These are phyloP conservation scores for Erodium trifolium DNA, from an alignment of 441 rosid genomes.

Conservation along the genomic window DNA sequence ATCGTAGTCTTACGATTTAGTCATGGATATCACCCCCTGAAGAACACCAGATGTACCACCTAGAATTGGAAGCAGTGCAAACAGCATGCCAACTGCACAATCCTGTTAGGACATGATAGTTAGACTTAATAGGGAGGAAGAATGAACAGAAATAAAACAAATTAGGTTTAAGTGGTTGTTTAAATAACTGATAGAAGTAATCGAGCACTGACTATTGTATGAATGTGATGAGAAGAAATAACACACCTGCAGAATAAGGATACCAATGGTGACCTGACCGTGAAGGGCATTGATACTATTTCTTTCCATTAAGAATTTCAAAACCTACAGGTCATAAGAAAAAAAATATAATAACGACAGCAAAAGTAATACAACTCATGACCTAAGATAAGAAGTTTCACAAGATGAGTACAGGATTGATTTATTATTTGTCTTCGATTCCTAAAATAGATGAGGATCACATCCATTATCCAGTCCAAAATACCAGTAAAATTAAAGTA, in stretches of 20 bases:
- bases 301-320: conserved; percentile 91
- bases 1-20: conserved; percentile 58
- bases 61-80: conserved; percentile 94
- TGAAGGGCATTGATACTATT: conserved; percentile 81
- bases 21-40: conserved; percentile 85
- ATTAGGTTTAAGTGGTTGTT: not conserved
- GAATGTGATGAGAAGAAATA: conserved; percentile 3
- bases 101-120: conserved; percentile 40
- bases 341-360: not conserved
- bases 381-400: no score
- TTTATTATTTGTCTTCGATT: no score
- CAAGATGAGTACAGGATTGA: no score
- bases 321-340: conserved; percentile 43
- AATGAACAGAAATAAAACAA: not conserved
- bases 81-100: conserved; percentile 92
- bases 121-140: not conserved
- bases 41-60: conserved; percentile 91
- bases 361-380: no score
- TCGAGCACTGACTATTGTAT: not conserved
- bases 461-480: no score
- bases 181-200: not conserved
- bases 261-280: conserved; percentile 92
- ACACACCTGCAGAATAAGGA: conserved; percentile 82
- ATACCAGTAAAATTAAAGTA: no score
- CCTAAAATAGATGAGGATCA: no score